Percentiles rank a stretch among this genome's conserved stretches.
These are phyloP conservation scores for Dentipellis fragilis DNA, from an alignment of 768 basidiomycete species.

Conservation along the genomic window DNA sequence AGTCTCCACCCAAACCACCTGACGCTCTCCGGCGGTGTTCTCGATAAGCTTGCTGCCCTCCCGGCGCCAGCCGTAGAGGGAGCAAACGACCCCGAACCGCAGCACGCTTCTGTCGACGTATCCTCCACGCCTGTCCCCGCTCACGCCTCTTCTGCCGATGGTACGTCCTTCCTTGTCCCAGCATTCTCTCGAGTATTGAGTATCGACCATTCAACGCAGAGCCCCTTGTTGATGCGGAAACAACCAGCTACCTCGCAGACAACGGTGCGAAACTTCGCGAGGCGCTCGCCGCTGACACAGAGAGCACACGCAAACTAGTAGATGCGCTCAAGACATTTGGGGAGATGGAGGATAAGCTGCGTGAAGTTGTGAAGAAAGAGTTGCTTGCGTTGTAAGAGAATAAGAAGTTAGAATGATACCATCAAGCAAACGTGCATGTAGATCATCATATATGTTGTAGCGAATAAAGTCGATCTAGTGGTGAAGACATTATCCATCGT, in stretches of 20 bases:
- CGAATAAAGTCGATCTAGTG: too few species aligned
- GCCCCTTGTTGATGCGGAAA: background rate
- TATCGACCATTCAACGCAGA: background rate
- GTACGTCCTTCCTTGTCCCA: background rate
- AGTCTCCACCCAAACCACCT: constrained; percentile 32
- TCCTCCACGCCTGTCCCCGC: too few species aligned
- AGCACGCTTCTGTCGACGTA: background rate
- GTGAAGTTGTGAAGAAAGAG: background rate
- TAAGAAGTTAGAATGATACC: too few species aligned
- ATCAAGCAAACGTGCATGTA: too few species aligned
- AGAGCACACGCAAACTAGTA: constrained; percentile 30
- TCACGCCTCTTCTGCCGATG: too few species aligned
- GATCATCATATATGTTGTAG: too few species aligned
- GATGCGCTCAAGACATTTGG: constrained; percentile 37
- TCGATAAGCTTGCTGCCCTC: constrained; percentile 26
- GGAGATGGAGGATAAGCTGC: constrained; percentile 24
- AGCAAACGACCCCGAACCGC: background rate
- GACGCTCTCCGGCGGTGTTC: constrained; percentile 30
- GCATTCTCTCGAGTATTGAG: background rate
- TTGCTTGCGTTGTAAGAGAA: background rate
- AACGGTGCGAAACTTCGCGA: constrained; percentile 24
- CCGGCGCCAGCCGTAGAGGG: background rate
- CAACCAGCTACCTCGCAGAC: constrained; percentile 23
- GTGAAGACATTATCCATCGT: too few species aligned
- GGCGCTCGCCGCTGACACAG: constrained; percentile 27